phyloP scores from a whole-genome alignment of 148 eudicot genomes.

The Hydrangea macrophylla region DNA sequence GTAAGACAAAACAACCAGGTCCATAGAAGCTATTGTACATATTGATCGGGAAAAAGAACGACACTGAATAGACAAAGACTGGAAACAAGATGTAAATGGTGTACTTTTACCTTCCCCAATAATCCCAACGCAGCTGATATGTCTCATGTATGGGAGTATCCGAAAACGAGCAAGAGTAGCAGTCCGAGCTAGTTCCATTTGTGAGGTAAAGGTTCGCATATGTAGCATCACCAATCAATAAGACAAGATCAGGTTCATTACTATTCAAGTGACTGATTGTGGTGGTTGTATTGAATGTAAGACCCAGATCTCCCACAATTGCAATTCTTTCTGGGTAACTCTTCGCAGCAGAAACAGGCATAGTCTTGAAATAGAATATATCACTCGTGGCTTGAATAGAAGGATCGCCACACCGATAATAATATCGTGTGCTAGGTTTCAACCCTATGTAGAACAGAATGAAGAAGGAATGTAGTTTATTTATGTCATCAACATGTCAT shows the following conservation, averaged over 20 bases:
- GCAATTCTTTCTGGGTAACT: constrained; percentile 74
- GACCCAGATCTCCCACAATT: constrained; percentile 88
- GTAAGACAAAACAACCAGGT: not conserved
- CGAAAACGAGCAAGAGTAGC: constrained; percentile 82
- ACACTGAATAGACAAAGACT: too few species aligned
- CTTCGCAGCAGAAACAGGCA: constrained; percentile 67
- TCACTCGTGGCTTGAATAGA: constrained; percentile 69
- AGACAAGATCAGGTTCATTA: constrained; percentile 79
- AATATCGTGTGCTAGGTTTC: constrained; percentile 62
- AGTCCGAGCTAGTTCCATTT: constrained; percentile 89
- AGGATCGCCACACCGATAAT: constrained; percentile 93
- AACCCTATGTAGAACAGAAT: constrained; percentile 45
- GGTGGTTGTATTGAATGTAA: constrained; percentile 72
- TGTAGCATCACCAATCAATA: constrained; percentile 80
- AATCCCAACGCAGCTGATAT: constrained; percentile 98
- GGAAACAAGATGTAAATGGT: not conserved
- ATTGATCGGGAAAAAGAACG: too few species aligned
- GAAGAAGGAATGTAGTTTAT: not conserved
- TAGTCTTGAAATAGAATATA: constrained; percentile 69
- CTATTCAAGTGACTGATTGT: constrained; percentile 68
- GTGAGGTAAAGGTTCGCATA: constrained; percentile 93
- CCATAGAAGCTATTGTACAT: not conserved
- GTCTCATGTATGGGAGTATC: constrained; percentile 92
- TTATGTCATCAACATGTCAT: not conserved
- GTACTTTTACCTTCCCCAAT: constrained; percentile 88